These are phyloP conservation scores for Xanthoconium stramineum DNA, from an alignment of 768 basidiomycete genomes.

Conservation along the genomic window DNA sequence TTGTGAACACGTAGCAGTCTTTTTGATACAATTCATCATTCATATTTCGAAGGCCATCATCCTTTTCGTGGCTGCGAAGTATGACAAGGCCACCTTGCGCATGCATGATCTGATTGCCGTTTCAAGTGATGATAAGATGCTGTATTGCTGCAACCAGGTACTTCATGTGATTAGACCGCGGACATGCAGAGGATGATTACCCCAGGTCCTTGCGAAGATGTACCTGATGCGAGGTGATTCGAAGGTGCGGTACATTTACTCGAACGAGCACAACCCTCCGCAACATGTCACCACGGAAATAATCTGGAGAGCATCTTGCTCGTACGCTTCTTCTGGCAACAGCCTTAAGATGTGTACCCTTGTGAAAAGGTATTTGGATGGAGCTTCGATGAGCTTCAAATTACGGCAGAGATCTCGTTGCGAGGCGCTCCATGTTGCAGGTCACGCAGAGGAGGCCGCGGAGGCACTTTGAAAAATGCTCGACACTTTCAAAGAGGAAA, in stretches of 20 bases:
- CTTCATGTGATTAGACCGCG: neutral
- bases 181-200: neutral
- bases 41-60: neutral
- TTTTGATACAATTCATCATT: neutral
- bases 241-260: neutral
- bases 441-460: neutral
- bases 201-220: conserved; percentile 5
- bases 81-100: conserved; percentile 1
- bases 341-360: neutral
- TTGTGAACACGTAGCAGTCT: neutral
- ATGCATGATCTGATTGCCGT: neutral
- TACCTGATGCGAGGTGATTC: neutral
- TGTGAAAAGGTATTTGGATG: conserved; percentile 5
- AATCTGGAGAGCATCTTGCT: neutral
- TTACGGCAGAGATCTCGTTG: neutral
- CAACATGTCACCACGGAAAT: neutral
- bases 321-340: neutral
- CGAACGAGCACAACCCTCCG: neutral
- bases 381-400: neutral
- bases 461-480: neutral
- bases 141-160: conserved; percentile 5
- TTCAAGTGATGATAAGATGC: neutral
- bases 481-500: neutral
- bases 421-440: neutral
- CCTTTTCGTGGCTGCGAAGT: neutral